phyloP scores from a whole-genome alignment of 345 rosid species.

The Euphorbia peplus region DNA sequence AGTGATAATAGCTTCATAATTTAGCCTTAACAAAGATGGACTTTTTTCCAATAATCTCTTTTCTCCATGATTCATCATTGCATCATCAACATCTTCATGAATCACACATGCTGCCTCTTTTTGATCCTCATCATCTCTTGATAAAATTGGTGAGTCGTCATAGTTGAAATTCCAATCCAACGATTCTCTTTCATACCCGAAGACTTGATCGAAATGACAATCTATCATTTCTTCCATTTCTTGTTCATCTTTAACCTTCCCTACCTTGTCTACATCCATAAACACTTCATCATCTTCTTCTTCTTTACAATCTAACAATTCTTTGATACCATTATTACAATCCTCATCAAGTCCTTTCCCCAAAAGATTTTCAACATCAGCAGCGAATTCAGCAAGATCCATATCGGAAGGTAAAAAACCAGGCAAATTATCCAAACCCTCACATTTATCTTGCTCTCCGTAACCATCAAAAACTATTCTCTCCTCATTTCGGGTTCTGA shows the following conservation, averaged over 20 bases:
- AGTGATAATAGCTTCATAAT: conserved; percentile 46
- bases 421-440: conserved; percentile 28
- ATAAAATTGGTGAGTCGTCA: conserved; percentile 12
- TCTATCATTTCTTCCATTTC: conserved; percentile 8
- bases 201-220: conserved; percentile 7
- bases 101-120: conserved; percentile 1
- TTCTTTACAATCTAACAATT: conserved; percentile 20
- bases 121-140: conserved; percentile 12
- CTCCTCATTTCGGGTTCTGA: conserved; percentile 8
- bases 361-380: conserved; percentile 48
- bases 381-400: conserved; percentile 47
- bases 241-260: conserved; percentile 38
- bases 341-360: conserved; percentile 27
- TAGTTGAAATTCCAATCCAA: conserved; percentile 27
- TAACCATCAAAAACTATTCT: conserved; percentile 15
- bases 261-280: neutral
- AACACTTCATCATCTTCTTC: conserved; percentile 2
- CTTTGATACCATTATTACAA: conserved; percentile 23
- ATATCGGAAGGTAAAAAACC: conserved; percentile 41
- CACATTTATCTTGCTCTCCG: conserved; percentile 18
- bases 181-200: conserved; percentile 12
- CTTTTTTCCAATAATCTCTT: conserved; percentile 23
- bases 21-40: conserved; percentile 33
- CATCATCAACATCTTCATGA: neutral
- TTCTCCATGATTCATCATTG: conserved; percentile 9